These are phyloP conservation scores for Clarireedia monteithiana DNA, from an alignment of 2,329 filamentous ascomycete genomes.

Conservation along the genomic window DNA sequence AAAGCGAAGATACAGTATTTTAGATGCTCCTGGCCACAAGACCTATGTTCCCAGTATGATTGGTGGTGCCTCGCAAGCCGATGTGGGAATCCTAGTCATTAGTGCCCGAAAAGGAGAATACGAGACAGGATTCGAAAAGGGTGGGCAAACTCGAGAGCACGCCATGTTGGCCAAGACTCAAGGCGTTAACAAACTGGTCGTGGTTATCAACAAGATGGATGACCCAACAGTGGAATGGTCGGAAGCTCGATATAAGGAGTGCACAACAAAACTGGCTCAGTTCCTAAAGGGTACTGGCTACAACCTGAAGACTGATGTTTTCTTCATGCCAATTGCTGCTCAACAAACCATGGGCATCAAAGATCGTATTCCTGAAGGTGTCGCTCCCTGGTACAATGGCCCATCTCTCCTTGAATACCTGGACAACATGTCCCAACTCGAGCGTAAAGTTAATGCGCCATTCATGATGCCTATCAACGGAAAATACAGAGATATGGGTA, in stretches of 20 bases:
- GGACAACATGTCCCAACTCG: slow-evolving; percentile 85
- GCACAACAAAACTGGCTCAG: slow-evolving; percentile 74
- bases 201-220: slow-evolving; percentile 99
- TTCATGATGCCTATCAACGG: slow-evolving; percentile 99
- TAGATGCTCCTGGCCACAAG: slow-evolving; percentile 96
- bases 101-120: slow-evolving; percentile 97
- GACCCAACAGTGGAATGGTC: slow-evolving; percentile 95
- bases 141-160: slow-evolving; percentile 94
- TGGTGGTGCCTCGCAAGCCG: slow-evolving; percentile 84
- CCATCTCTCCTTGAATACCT: slow-evolving; percentile 92
- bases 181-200: slow-evolving; percentile 91
- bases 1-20: slow-evolving; percentile 89
- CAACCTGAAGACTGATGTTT: slow-evolving; percentile 86
- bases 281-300: slow-evolving; percentile 93
- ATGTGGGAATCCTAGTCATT: slow-evolving; percentile 92
- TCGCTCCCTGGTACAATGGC: slow-evolving; percentile 78
- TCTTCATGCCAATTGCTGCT: slow-evolving; percentile 93
- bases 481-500: slow-evolving; percentile 97
- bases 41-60: slow-evolving; percentile 99
- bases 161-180: slow-evolving; percentile 97
- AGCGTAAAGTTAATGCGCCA: slow-evolving; percentile 92
- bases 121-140: slow-evolving; percentile 95
- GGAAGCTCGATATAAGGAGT: slow-evolving; percentile 86
- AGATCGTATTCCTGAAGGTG: slow-evolving; percentile 67
- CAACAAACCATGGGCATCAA: slow-evolving; percentile 84